These are phyloP conservation scores for Jackrogersella minutella DNA, from an alignment of 495 filamentous ascomycete genomes.

Conservation along the genomic window DNA sequence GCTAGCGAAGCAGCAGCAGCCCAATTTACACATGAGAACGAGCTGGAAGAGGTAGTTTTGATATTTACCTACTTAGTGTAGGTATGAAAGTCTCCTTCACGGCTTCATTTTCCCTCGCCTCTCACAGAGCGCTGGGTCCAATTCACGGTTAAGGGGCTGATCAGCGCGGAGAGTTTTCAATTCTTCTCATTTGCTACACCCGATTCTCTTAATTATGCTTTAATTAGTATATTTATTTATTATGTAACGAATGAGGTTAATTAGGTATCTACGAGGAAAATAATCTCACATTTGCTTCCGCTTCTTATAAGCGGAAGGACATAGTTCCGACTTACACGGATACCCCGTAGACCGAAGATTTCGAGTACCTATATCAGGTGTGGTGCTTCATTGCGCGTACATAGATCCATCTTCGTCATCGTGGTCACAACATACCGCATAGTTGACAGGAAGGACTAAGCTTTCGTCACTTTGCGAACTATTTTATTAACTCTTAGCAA, in stretches of 20 bases:
- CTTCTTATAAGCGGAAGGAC: background rate
- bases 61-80: background rate
- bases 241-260: background rate
- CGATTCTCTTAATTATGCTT: slow-evolving; percentile 2
- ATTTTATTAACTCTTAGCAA: slow-evolving; percentile 11
- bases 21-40: slow-evolving; percentile 12
- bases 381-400: slow-evolving; percentile 8
- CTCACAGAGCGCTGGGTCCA: slow-evolving; percentile 1
- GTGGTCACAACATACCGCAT: background rate
- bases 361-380: too few species aligned
- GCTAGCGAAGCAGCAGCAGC: background rate
- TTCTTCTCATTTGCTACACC: background rate
- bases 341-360: background rate
- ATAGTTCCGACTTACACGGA: background rate
- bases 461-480: slow-evolving; percentile 25
- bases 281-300: background rate
- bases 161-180: slow-evolving; percentile 5
- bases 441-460: slow-evolving; percentile 2
- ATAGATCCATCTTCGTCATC: slow-evolving; percentile 20
- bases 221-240: background rate
- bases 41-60: background rate
- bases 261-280: background rate
- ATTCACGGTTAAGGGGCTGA: slow-evolving; percentile 9
- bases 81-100: background rate
- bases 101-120: slow-evolving; percentile 15